Evolutionary conservation across 805 yeast genomes (phyloP), one percentile per base, ranked within the genome.

Genomic region (Metschnikowia lunata): DNA sequence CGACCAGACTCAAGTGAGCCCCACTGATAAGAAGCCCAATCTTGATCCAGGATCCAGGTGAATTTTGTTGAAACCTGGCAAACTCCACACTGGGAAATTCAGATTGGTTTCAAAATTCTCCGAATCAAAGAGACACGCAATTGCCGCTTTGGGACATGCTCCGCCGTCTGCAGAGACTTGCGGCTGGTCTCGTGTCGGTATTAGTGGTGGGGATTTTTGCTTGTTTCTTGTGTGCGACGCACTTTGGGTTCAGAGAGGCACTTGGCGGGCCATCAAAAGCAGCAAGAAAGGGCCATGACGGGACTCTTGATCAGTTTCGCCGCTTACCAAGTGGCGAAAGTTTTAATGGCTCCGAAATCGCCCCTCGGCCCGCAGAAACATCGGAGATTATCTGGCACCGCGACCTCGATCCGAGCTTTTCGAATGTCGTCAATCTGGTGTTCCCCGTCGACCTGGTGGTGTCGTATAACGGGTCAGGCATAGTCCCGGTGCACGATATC

Each of bases 371-470:
- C 31, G 31, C 31, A 29, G 6, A 29, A 29, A 12, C 31, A 12
- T 6, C 31, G 31, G 6, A 12, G 4, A 18, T 18, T 5, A 18
- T 38, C 26, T 39, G 37, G 37, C 26, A 29, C 40, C 26, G 28
- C n/a, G 47, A 43, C 7, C 18, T 49, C 26, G 51, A 51, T 13
- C 50, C 48, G 11, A 23, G 40, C 14, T 47, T 47, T n/a, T 42
- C 55, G 8, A 50, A 47, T 30, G 61, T 69, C 39, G 58, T 70
- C 41, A 67, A 66, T 52, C 61, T 72, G 15, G 60, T 70, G n/a
- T 68, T 71, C 48, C 76, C 76, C 12, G 59, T 71, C 14, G 75
- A 71, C 49, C 57, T 69, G 39, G 38, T 56, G 9, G 52, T 71
- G n/a, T 49, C 57, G 26, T 63, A 58, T 49, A 67, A 69, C 49